A percentile compares a stretch with the other conserved stretches of the same genome.
phyloP scores from a whole-genome alignment of 2,329 filamentous ascomycete species.

The Stenocarpella maydis region DNA sequence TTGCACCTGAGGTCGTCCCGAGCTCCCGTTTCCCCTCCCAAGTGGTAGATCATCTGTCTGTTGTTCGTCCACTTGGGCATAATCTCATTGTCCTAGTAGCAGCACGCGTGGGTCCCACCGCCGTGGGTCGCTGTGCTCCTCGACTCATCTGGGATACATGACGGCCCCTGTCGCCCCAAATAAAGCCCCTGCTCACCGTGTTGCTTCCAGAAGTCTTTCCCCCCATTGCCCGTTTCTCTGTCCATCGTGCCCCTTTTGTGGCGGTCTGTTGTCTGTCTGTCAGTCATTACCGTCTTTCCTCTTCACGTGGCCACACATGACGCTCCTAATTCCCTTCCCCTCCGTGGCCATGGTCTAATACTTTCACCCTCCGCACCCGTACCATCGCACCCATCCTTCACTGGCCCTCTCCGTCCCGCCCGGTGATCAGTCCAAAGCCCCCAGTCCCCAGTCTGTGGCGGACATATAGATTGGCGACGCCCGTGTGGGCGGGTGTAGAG shows the following conservation, averaged over 20 bases:
- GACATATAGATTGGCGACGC: slow-evolving; percentile 24
- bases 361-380: not conserved
- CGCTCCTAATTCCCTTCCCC: slow-evolving; percentile 11
- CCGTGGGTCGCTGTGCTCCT: slow-evolving; percentile 35
- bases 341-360: slow-evolving; percentile 12
- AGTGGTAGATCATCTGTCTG: slow-evolving; percentile 12
- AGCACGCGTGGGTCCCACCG: slow-evolving; percentile 36
- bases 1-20: slow-evolving; percentile 20
- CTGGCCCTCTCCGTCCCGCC: not conserved
- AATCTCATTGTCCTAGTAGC: slow-evolving; percentile 34
- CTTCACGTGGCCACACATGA: slow-evolving; percentile 26
- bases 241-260: slow-evolving; percentile 36
- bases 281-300: slow-evolving; percentile 33
- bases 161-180: slow-evolving; percentile 33
- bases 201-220: slow-evolving; percentile 33
- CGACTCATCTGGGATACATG: slow-evolving; percentile 36
- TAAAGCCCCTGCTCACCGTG: slow-evolving; percentile 34
- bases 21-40: slow-evolving; percentile 29
- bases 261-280: slow-evolving; percentile 35
- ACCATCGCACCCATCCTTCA: not conserved
- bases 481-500: slow-evolving; percentile 30
- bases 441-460: slow-evolving; percentile 25
- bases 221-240: slow-evolving; percentile 30
- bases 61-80: slow-evolving; percentile 27
- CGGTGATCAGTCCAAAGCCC: slow-evolving; percentile 18